Evolutionary conservation across 2,329 filamentous ascomycete species (phyloP).

Genomic region (Botrytis fabae): DNA sequence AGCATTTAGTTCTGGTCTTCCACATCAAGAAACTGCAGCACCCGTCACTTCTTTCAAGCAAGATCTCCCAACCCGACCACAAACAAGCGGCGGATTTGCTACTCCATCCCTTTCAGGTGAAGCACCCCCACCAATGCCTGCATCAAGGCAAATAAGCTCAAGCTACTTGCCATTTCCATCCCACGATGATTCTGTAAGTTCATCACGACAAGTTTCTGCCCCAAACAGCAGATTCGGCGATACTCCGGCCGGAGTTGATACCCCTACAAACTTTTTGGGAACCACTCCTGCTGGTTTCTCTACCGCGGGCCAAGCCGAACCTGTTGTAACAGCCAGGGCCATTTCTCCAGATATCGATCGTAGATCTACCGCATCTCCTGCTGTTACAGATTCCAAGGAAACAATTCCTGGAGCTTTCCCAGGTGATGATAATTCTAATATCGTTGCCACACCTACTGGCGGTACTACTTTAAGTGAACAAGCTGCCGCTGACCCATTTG

Average conservation of each 20-base stretch:
- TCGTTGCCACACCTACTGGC: conserved; percentile 50
- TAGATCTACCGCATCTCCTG: conserved; percentile 37
- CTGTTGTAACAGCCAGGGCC: conserved; percentile 32
- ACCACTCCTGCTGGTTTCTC: conserved; percentile 40
- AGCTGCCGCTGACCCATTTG: conserved; percentile 54
- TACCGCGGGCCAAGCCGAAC: conserved; percentile 29
- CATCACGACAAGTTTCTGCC: conserved; percentile 76
- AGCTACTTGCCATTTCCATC: conserved; percentile 71
- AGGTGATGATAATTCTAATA: conserved; percentile 47
- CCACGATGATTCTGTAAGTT: conserved; percentile 67
- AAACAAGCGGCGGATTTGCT: conserved; percentile 34
- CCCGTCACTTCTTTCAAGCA: conserved; percentile 63
- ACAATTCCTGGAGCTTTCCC: conserved; percentile 55
- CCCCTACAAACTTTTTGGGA: conserved; percentile 43
- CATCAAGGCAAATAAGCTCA: conserved; percentile 76
- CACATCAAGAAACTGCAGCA: conserved; percentile 45
- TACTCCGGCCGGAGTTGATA: conserved; percentile 42
- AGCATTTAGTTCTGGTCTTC: conserved; percentile 52
- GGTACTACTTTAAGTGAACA: conserved; percentile 50
- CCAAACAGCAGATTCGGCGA: conserved; percentile 66
- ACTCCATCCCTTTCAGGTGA: conserved; percentile 59
- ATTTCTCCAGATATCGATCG: conserved; percentile 39
- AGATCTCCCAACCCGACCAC: conserved; percentile 32
- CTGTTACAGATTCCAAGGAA: conserved; percentile 40
- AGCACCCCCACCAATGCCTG: conserved; percentile 62